Evolutionary conservation across 495 filamentous ascomycete species (phyloP).

Genomic region (Aspergillus nanangensis): DNA sequence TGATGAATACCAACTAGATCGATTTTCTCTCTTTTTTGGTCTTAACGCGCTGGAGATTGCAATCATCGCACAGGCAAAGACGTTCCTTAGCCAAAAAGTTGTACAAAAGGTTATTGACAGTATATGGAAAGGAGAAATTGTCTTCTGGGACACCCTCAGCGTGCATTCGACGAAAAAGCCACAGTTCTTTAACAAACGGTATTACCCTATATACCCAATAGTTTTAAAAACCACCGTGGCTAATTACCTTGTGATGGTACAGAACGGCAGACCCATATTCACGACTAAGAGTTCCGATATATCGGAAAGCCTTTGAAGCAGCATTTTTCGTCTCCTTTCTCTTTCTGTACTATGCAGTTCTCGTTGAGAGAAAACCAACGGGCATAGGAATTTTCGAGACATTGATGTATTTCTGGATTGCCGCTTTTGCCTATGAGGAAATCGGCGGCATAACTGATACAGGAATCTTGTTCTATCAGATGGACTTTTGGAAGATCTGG

Average conservation of each 20-base stretch:
- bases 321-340: conserved; percentile 82
- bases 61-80: conserved; percentile 81
- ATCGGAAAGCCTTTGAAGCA: conserved; percentile 86
- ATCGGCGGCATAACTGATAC: conserved; percentile 78
- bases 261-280: conserved; percentile 76
- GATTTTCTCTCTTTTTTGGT: conserved; percentile 63
- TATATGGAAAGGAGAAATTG: conserved; percentile 88
- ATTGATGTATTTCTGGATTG: conserved; percentile 64
- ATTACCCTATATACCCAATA: conserved; percentile 2
- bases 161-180: conserved; percentile 75
- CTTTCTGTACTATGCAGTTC: conserved; percentile 76
- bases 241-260: conserved; percentile 2
- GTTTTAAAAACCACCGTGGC: conserved; percentile 8
- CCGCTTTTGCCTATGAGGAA: conserved; percentile 85
- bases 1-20: conserved; percentile 42
- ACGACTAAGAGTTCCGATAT: conserved; percentile 82
- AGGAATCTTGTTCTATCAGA: conserved; percentile 74
- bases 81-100: conserved; percentile 78
- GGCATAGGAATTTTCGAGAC: conserved; percentile 48
- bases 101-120: conserved; percentile 85
- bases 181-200: conserved; percentile 71
- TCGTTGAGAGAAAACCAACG: conserved; percentile 55
- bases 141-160: conserved; percentile 83
- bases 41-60: conserved; percentile 90
- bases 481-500: conserved; percentile 88